Base-by-base conservation (phyloP, 2,329 filamentous ascomycete genomes). In the Ceratocystis huliohia region DNA sequence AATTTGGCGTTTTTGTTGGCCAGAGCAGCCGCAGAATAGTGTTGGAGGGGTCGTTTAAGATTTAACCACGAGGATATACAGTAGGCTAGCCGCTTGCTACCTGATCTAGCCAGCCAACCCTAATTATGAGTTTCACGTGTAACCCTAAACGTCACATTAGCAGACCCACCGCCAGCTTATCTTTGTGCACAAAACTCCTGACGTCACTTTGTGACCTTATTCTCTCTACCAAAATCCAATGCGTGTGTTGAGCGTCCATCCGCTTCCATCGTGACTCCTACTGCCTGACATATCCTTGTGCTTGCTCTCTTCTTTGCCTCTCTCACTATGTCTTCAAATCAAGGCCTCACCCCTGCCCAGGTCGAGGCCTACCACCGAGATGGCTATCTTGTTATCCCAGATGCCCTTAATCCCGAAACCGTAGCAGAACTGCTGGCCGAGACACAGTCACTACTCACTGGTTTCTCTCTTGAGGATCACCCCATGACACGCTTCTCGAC, bases 401-500 rank as follows among this genome's bases (percentile, higher is more conserved):
- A 88, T 72, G 92, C 89, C 66, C 84, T 97, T 50, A 80, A 81
- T 8, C 80, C 81, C 0, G 74, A 80, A 0, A 89, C 88, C 20
- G 84, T 93, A 62, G 74, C 81, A 15, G 77, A 82, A 28, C 84
- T 96, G 2, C 83, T 96, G 20, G 75, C 77, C 68, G 90, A 95
- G 76, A 94, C 91, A 5, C 80, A 87, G 73, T 77, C 78, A 44
- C 82, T 96, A 69, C 88, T 97, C 62, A 78, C 84, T 65, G 80
- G 82, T 69, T 92, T 99, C 77, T 82, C 86, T 46, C 81, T 97
- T n/a, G 80, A 84, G 45, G 83, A 88, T 67, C 94, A 97, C 76
- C 93, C 94, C 0, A 87, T 97, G 81, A 97, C 94, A 7, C 88
- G 87, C 73, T 99, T 99, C 82, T 89, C 88, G 37, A 96, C 93